A percentile compares a stretch with the other conserved stretches of the same genome.
phyloP scores from a whole-genome alignment of 306 rosid species.

The Canavalia ensiformis region DNA sequence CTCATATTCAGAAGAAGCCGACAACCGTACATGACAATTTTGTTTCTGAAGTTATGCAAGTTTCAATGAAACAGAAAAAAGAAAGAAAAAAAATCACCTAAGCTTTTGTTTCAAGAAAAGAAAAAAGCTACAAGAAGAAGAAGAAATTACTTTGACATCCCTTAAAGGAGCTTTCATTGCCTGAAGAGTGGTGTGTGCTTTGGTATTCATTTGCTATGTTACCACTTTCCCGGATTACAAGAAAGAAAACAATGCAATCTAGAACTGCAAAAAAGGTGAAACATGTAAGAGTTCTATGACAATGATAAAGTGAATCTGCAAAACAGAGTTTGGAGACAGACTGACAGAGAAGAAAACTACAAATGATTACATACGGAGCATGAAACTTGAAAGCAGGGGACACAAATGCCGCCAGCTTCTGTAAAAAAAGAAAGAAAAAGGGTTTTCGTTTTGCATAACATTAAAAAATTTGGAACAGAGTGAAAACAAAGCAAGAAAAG shows the following conservation, averaged over 20 bases:
- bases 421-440: not conserved
- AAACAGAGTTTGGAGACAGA: constrained; percentile 38
- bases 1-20: constrained; percentile 2
- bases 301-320: constrained; percentile 25
- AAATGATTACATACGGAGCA: constrained; percentile 57
- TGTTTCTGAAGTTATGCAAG: constrained; percentile 24
- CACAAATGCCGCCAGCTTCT: constrained; percentile 42
- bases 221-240: constrained; percentile 54
- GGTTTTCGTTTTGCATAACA: constrained; percentile 34
- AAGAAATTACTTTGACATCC: constrained; percentile 57
- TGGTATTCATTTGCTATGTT: constrained; percentile 59
- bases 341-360: constrained; percentile 51
- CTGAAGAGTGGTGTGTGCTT: constrained; percentile 66
- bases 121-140: not conserved
- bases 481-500: constrained; percentile 61
- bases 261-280: constrained; percentile 46
- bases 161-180: constrained; percentile 59
- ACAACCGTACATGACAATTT: constrained; percentile 29
- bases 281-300: constrained; percentile 40
- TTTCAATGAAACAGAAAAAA: constrained; percentile 2
- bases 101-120: constrained; percentile 12
- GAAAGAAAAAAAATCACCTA: not conserved
- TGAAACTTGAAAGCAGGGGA: constrained; percentile 65
- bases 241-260: constrained; percentile 52
- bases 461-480: constrained; percentile 53